Conservation (phyloP, 192 early-diverging fungal genomes). For the Radiomyces spectabilis region DNA sequence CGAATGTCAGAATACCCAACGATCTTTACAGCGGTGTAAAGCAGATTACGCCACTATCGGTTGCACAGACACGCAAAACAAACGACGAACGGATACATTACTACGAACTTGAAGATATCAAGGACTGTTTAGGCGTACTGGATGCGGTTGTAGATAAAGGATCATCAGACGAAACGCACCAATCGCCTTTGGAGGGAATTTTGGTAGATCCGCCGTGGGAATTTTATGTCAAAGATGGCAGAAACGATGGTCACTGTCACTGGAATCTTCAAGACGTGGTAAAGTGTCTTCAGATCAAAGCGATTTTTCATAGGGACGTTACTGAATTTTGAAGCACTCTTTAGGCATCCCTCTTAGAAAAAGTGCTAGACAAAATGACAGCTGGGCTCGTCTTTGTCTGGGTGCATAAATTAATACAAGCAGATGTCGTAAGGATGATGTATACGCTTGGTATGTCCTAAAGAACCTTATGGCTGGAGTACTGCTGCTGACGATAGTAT, state of each 20-base stretch:
- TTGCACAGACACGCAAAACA: not conserved
- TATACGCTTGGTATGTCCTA: conserved; percentile 31
- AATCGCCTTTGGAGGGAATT: conserved; percentile 39
- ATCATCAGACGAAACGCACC: not conserved
- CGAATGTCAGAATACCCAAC: conserved; percentile 16
- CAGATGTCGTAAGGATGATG: conserved; percentile 48
- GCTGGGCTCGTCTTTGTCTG: conserved; percentile 47
- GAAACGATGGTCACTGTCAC: conserved; percentile 34
- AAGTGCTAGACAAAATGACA: conserved; percentile 34
- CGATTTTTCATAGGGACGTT: not conserved
- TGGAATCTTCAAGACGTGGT: conserved; percentile 29
- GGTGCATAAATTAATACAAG: conserved; percentile 47
- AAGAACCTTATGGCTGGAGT: not conserved
- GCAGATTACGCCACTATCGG: conserved; percentile 13
- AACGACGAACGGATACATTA: conserved; percentile 2
- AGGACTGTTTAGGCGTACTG: conserved; percentile 6
- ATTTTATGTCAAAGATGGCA: conserved; percentile 39
- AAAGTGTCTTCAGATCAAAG: not conserved
- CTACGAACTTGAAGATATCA: conserved; percentile 21
- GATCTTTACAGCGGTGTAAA: conserved; percentile 31
- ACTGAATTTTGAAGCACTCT: not conserved
- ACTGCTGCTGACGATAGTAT: no score
- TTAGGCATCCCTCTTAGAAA: conserved; percentile 33
- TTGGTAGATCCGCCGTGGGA: conserved; percentile 55
- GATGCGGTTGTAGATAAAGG: not conserved